Evolutionary conservation across 257 asterid species (phyloP).

Genomic region (Datura wrightii): DNA sequence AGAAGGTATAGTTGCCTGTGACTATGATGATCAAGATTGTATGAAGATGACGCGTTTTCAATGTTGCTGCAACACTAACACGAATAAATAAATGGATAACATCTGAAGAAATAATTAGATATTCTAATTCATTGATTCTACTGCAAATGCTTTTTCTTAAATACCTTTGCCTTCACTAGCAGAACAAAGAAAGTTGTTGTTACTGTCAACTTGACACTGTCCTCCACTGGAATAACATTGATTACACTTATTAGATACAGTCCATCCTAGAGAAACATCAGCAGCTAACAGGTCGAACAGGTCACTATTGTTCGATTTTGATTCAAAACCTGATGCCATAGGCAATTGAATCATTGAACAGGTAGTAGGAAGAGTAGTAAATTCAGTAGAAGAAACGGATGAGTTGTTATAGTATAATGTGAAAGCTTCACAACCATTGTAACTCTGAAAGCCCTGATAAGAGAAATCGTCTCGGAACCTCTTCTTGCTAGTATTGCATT

Average conservation of each 20-base stretch:
- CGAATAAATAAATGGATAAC: neutral
- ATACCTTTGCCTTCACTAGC: neutral
- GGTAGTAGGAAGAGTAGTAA: neutral
- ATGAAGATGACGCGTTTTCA: neutral
- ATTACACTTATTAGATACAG: neutral
- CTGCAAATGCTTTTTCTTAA: neutral
- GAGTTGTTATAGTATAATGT: slow-evolving; percentile 1
- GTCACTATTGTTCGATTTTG: neutral
- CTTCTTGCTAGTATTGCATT: neutral
- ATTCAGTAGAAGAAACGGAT: neutral
- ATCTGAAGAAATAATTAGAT: too few relatives aligned
- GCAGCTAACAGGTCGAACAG: slow-evolving; percentile 13
- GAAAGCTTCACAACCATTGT: neutral
- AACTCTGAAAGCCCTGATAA: neutral
- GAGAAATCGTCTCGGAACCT: neutral
- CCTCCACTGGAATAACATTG: slow-evolving; percentile 29
- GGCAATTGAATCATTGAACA: slow-evolving; percentile 33
- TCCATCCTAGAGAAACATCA: slow-evolving; percentile 24
- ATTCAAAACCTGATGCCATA: neutral
- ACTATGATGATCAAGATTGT: neutral
- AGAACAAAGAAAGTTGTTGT: slow-evolving; percentile 7
- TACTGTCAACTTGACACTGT: neutral
- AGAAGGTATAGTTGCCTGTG: neutral
- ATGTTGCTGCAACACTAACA: slow-evolving; percentile 10
- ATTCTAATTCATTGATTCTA: too few relatives aligned